Evolutionary conservation across 352 stramenopile genomes (phyloP), one percentile per base, ranked within the genome.

Genomic region (Pythium phragmitis): DNA sequence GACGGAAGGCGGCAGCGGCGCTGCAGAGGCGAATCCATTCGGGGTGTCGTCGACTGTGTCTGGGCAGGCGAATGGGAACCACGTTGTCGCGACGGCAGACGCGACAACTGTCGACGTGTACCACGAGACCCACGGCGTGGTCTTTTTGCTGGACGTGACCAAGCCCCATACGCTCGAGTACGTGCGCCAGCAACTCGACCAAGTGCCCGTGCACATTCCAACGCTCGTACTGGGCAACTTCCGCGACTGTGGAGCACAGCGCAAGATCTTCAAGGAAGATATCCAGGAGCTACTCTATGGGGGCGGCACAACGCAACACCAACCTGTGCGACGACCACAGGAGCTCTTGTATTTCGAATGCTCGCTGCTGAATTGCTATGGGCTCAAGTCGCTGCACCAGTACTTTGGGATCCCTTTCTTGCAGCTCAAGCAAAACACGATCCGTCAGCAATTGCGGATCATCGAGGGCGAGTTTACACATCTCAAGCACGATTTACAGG

Each of bases 21-120:
- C 26, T 3, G 37, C 19, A 6, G 47, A 60, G 8, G 39, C 23
- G 37, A 78, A 70, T 23, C 73, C 67, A 30, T 80, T 80, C 49
- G 63, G 73, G 17, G 2, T 45, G 14, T 11, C 34, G 1, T 9
- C 39, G 39, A 19, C 39, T 14, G 14, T 12, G 6, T 17, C 39
- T 34, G 6, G 37, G 17, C 47, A 41, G 39, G 61, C 52, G n/a
- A 80, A 73, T 39, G 79, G 79, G 2, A 68, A 77, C 11, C 83
- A 94, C 48, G 60, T 70, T 6, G 75, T 96, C 28, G 89, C 81
- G 9, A 73, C 79, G 4, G 81, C 95, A 28, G 91, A 97, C 60
- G 88, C 88, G 9, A 80, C 77, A 30, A 91, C 85, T 1, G 84
- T 97, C 7, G 86, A 97, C 64, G 87, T 97, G 58, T 97, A 97